phyloP scores from a whole-genome alignment of 129 eudicot species.

The Saussurea involucrata region DNA sequence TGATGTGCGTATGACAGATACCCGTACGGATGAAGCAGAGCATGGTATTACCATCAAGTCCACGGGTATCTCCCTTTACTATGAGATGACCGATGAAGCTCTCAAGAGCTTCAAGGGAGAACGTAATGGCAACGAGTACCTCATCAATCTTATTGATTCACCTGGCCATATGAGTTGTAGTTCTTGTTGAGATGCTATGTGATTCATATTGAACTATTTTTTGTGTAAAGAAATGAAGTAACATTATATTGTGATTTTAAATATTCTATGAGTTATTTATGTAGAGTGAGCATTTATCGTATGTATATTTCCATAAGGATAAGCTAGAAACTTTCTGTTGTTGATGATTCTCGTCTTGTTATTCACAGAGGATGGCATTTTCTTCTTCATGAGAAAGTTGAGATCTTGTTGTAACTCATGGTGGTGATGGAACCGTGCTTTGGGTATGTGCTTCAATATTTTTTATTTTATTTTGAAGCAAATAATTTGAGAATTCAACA shows the following conservation, averaged over 20 bases:
- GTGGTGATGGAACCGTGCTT: conserved; percentile 99
- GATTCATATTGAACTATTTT: not conserved
- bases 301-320: conserved; percentile 9
- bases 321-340: conserved; percentile 19
- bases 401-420: conserved; percentile 94
- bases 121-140: conserved; percentile 59
- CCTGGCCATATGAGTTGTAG: conserved; percentile 37
- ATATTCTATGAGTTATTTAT: not conserved
- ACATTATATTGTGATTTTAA: not conserved
- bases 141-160: conserved; percentile 68
- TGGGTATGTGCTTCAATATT: conserved; percentile 75
- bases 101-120: conserved; percentile 52
- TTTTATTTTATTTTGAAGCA: conserved; percentile 1
- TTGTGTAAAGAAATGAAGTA: not conserved
- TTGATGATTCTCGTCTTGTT: conserved; percentile 6
- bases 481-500: not conserved
- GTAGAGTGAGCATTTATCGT: not conserved
- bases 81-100: conserved; percentile 58
- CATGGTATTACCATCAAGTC: conserved; percentile 79
- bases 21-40: conserved; percentile 72
- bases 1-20: conserved; percentile 82
- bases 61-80: conserved; percentile 71
- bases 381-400: conserved; percentile 81
- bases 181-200: not conserved
- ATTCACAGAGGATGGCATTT: conserved; percentile 61